Conservation (phyloP, 495 filamentous ascomycete species). For the Ascodesmis nigricans region DNA sequence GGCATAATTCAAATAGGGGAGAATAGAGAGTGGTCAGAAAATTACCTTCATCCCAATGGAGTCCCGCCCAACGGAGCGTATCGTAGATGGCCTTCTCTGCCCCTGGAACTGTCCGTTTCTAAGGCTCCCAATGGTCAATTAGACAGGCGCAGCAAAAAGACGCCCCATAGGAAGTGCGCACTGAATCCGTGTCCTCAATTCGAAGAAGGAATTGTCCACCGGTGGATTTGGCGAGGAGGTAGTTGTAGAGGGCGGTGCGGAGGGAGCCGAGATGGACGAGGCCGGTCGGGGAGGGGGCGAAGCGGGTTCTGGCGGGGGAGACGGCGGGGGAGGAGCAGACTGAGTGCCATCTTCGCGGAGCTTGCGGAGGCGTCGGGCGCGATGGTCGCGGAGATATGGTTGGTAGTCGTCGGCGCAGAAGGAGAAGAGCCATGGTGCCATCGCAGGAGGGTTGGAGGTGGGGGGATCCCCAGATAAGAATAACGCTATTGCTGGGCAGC, state of each 20-base stretch:
- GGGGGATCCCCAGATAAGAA: too few relatives aligned
- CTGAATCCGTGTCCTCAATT: constrained; percentile 91
- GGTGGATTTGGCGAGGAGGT: constrained; percentile 64
- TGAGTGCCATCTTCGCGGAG: too few relatives aligned
- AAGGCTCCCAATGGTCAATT: constrained; percentile 23
- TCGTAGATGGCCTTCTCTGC: constrained; percentile 54
- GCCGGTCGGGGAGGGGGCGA: constrained; percentile 88
- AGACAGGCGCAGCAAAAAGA: constrained; percentile 12
- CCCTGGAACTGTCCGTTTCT: constrained; percentile 57
- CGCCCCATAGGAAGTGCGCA: constrained; percentile 22
- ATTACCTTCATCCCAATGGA: constrained; percentile 83
- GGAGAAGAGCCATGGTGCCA: too few relatives aligned
- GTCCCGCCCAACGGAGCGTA: constrained; percentile 70
- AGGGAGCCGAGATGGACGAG: constrained; percentile 81
- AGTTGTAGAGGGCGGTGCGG: constrained; percentile 82
- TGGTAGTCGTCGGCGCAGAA: too few relatives aligned
- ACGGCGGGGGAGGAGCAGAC: background rate
- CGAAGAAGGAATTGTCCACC: constrained; percentile 82
- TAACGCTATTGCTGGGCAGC: too few relatives aligned
- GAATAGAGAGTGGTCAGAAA: constrained; percentile 2
- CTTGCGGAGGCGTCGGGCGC: too few relatives aligned
- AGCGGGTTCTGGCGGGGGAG: constrained; percentile 63
- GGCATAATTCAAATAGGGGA: background rate
- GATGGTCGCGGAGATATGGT: too few relatives aligned
- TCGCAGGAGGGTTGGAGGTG: too few relatives aligned